A percentile compares a stretch with the other conserved stretches of the same genome.
Conservation (phyloP, 202 grass and related monocot species). For the Elaeis oleifera region DNA sequence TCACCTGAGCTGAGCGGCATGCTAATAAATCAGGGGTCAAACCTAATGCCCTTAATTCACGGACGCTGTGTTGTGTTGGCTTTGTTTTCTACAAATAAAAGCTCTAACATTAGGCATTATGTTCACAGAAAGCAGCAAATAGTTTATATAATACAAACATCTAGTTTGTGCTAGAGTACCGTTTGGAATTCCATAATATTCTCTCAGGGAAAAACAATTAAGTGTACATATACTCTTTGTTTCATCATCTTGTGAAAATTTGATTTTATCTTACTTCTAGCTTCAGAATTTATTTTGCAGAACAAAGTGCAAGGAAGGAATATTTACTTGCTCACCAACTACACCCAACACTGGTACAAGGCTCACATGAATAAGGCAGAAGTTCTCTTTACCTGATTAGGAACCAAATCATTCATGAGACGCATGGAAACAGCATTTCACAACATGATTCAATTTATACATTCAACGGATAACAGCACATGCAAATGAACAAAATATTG, state of each 20-base stretch:
- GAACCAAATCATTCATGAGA: conserved; percentile 16
- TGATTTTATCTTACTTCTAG: no score
- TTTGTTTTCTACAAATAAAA: conserved; percentile 82
- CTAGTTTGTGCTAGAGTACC: no score
- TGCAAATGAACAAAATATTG: no score
- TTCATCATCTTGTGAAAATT: not conserved
- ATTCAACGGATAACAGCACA: conserved; percentile 12
- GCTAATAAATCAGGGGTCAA: conserved; percentile 93
- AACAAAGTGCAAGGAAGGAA: conserved; percentile 24
- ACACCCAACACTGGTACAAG: conserved; percentile 90
- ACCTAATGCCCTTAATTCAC: conserved; percentile 89
- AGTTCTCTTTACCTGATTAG: conserved; percentile 82
- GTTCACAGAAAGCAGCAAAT: no score
- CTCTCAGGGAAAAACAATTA: no score
- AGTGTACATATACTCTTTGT: no score
- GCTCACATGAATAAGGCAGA: conserved; percentile 98
- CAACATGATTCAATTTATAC: conserved; percentile 7
- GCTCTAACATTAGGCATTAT: not conserved
- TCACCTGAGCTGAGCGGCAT: conserved; percentile 89
- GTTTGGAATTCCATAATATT: no score
- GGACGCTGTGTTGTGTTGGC: conserved; percentile 95
- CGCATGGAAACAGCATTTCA: conserved; percentile 8
- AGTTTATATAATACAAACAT: no score
- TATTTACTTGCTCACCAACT: conserved; percentile 96
- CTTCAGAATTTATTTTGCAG: not conserved